Base-by-base conservation (phyloP, 2,329 filamentous ascomycete genomes). In the Cercospora zeae-maydis region DNA sequence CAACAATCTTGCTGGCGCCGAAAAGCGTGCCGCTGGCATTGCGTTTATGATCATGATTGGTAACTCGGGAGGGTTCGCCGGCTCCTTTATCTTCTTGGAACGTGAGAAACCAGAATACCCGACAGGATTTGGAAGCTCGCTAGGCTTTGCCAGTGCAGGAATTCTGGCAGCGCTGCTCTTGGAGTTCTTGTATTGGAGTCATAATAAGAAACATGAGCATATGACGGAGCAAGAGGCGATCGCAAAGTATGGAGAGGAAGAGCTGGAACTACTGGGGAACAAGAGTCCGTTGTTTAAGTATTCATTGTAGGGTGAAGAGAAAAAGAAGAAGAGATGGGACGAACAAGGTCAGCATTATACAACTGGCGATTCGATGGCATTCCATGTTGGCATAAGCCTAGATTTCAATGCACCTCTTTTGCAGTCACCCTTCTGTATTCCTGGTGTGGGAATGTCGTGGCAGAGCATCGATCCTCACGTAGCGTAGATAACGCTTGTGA, bases 261-360 rank as follows among this genome's bases (percentile, higher is more conserved):
- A 78, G 62, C 59, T 78, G 51, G 70, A 73, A 47, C 71, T 71
- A 58, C 73, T 78, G 74, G 76, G 77, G 0, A 75, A 78, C 63
- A 68, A 73, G 58, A 75, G 72, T 57, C 77, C 76, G 4, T 67
- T 78, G 61, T 79, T 76, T 66, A 75, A 72, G 64, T 79, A 79
- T 54, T 58, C 55, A 72, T 55, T 72, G 21, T 73, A 65, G 33
- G 9, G 7, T 30, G 37, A 19, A 42, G 49, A 19, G 14, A 14
- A 6, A 27, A 3, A 3, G 24, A 27, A 27, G 24, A 27, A 27
- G 31, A 2, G 11, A 34, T 34, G 31, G 11, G 4, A 34, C 8
- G 30, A 31, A 5, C 5, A 31, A 9, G 5, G 31, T 34, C 31
- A 10, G 31, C 31, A 34, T 13, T 13, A 34, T 34, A 8, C 10